A percentile compares a stretch with the other conserved stretches of the same genome.
Conservation (phyloP, 23 red algal species). For the Gracilaria vermiculophylla region DNA sequence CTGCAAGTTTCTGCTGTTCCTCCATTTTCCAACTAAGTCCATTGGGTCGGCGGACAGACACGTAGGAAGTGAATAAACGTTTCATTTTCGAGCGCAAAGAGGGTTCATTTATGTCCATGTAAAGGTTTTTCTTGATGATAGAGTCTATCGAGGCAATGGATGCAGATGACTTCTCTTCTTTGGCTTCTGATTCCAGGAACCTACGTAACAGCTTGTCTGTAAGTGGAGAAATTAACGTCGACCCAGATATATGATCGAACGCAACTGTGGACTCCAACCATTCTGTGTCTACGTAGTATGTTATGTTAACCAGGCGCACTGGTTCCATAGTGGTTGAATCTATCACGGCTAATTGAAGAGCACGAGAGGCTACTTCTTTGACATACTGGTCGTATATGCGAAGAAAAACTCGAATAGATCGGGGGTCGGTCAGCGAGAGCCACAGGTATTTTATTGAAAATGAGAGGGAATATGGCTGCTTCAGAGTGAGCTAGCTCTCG, state of each 20-base stretch:
- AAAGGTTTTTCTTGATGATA: too few relatives aligned
- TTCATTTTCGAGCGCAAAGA: too few relatives aligned
- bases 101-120: too few relatives aligned
- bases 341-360: neutral
- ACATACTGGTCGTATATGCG: neutral
- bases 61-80: too few relatives aligned
- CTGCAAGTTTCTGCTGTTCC: too few relatives aligned
- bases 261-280: neutral
- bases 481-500: neutral
- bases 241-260: neutral
- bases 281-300: neutral
- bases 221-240: too few relatives aligned
- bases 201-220: too few relatives aligned
- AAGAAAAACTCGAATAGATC: neutral
- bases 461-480: neutral
- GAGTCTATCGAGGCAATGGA: too few relatives aligned
- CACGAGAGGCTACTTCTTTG: neutral
- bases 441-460: conserved; percentile 4
- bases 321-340: neutral
- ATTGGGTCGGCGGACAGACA: too few relatives aligned
- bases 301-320: neutral
- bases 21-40: too few relatives aligned
- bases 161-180: too few relatives aligned
- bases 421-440: neutral
- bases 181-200: too few relatives aligned